phyloP scores from a whole-genome alignment of 306 rosid species.

The Cotoneaster glaucophyllus region DNA sequence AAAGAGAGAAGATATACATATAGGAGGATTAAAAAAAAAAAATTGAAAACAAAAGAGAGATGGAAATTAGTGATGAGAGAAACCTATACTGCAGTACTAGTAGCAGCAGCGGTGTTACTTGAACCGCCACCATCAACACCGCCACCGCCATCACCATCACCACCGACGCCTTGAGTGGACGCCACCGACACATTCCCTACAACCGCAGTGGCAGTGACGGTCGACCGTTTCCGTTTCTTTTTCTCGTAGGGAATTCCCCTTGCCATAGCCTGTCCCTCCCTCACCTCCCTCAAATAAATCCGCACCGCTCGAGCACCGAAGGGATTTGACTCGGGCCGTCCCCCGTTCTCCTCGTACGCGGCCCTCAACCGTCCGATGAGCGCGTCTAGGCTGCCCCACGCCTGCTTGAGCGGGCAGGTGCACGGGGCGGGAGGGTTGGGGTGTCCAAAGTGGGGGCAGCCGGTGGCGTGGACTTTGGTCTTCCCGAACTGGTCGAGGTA shows the following conservation, averaged over 20 bases:
- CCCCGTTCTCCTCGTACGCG: conserved; percentile 93
- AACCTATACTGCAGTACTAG: conserved; percentile 46
- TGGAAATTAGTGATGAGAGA: conserved; percentile 21
- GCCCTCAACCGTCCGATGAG: conserved; percentile 90
- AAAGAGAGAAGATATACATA: conserved; percentile 17
- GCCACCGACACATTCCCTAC: conserved; percentile 25
- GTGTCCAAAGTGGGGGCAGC: conserved; percentile 78
- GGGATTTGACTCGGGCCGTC: conserved; percentile 79
- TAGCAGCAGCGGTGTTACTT: conserved; percentile 26
- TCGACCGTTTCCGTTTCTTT: conserved; percentile 66
- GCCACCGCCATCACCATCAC: not conserved
- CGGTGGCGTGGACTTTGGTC: conserved; percentile 70
- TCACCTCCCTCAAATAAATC: conserved; percentile 78
- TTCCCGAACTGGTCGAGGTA: conserved; percentile 93
- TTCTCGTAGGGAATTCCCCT: conserved; percentile 94
- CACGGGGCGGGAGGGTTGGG: conserved; percentile 85
- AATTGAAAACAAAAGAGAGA: not conserved
- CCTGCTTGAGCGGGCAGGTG: conserved; percentile 76
- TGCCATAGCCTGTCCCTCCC: conserved; percentile 84
- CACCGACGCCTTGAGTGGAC: not conserved
- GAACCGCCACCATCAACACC: conserved; percentile 13
- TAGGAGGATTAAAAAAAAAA: not conserved
- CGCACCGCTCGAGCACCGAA: conserved; percentile 77
- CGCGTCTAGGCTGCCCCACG: conserved; percentile 93
- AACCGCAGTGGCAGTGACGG: conserved; percentile 5